Percentiles rank a stretch among this genome's conserved stretches.
These are phyloP conservation scores for Leishmania braziliensis DNA, from an alignment of 208 protist species.

Conservation along the genomic window DNA sequence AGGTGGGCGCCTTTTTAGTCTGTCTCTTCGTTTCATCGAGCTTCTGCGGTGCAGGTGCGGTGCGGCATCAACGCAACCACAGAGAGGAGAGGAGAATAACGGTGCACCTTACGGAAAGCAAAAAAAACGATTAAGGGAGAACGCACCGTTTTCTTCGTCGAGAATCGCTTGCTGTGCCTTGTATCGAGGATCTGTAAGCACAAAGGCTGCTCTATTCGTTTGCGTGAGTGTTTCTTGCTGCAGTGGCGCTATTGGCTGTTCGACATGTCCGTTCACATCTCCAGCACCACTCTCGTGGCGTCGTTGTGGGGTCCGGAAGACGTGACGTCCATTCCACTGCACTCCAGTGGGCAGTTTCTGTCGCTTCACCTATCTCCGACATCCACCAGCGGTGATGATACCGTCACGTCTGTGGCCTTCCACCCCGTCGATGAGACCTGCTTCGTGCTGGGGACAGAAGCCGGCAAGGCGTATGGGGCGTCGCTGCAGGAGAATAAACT, in stretches of 20 bases:
- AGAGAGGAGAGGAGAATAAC: no score
- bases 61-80: background rate
- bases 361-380: conserved; percentile 2
- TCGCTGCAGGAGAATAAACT: conserved; percentile 51
- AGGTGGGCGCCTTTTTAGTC: background rate
- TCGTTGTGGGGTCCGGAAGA: conserved; percentile 18
- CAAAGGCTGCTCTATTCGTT: background rate
- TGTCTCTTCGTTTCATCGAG: background rate
- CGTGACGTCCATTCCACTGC: conserved; percentile 4
- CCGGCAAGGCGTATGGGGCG: conserved; percentile 44
- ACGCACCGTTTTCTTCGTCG: background rate
- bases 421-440: conserved; percentile 35
- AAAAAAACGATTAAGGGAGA: background rate
- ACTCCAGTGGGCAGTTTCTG: conserved; percentile 17
- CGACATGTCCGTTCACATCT: conserved; percentile 25
- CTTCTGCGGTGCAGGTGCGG: background rate
- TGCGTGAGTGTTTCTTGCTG: background rate
- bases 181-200: background rate
- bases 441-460: conserved; percentile 37
- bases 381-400: background rate
- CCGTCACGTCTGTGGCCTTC: conserved; percentile 29
- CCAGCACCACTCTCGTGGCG: conserved; percentile 19
- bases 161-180: background rate
- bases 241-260: background rate
- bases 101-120: background rate